Conservation (phyloP, 2,329 filamentous ascomycete species). For the Emydomyces testavorans region DNA sequence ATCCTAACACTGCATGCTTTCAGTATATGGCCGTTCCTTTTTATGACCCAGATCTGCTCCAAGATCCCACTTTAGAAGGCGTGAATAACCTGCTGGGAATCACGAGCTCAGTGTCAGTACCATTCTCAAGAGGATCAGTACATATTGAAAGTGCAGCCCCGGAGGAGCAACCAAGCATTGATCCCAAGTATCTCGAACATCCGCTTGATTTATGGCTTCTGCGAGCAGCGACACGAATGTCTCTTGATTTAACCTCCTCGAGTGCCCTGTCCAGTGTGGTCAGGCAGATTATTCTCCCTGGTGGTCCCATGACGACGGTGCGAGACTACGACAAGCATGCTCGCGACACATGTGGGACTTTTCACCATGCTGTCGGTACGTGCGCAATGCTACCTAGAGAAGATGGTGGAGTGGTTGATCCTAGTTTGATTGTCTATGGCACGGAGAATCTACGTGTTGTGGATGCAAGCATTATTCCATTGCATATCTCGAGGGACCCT, state of each 20-base stretch:
- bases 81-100: not conserved
- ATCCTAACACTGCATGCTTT: slow-evolving; percentile 1
- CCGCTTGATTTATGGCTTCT: slow-evolving; percentile 1
- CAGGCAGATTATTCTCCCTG: not conserved
- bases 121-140: slow-evolving; percentile 6
- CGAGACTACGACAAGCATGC: slow-evolving; percentile 1
- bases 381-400: slow-evolving; percentile 28
- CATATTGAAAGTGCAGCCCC: slow-evolving; percentile 2
- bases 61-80: not conserved
- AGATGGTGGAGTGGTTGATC: slow-evolving; percentile 26
- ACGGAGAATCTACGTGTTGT: slow-evolving; percentile 23
- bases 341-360: not conserved
- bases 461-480: slow-evolving; percentile 28
- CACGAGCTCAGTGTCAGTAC: not conserved
- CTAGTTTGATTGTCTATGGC: slow-evolving; percentile 18
- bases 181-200: slow-evolving; percentile 6
- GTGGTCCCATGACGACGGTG: not conserved
- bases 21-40: slow-evolving; percentile 2
- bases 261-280: not conserved
- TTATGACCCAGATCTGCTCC: not conserved
- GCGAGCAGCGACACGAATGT: slow-evolving; percentile 4
- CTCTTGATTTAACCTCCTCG: not conserved
- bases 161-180: not conserved
- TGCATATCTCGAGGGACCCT: slow-evolving; percentile 24
- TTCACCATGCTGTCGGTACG: slow-evolving; percentile 22